A percentile compares a stretch with the other conserved stretches of the same genome.
phyloP scores from a whole-genome alignment of 1,139 yeast genomes.

The Yarrowia galli region DNA sequence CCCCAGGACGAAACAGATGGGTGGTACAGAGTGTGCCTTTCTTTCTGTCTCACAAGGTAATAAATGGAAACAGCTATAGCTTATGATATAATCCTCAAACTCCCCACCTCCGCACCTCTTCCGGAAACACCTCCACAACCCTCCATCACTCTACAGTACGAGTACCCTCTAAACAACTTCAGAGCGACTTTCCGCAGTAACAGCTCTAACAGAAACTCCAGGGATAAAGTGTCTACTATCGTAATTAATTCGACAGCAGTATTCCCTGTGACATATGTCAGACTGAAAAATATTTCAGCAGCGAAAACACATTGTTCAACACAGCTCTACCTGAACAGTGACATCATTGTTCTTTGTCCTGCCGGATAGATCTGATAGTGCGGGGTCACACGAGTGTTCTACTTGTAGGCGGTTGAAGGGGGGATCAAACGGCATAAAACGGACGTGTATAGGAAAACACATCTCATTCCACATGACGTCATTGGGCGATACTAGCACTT shows the following conservation, averaged over 20 bases:
- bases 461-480: constrained; percentile 8
- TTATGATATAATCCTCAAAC: too few relatives aligned
- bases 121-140: too few relatives aligned
- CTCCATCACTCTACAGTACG: too few relatives aligned
- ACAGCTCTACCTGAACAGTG: neutral
- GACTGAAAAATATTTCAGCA: neutral
- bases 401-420: neutral
- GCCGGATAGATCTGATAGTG: neutral
- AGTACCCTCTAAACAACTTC: too few relatives aligned
- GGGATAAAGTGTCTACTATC: neutral
- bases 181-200: too few relatives aligned
- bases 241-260: neutral
- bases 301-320: neutral
- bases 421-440: neutral
- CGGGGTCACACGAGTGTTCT: constrained; percentile 6
- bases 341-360: neutral
- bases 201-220: neutral
- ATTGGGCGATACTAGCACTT: neutral
- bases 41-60: too few relatives aligned
- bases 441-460: neutral
- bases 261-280: neutral
- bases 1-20: too few relatives aligned
- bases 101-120: too few relatives aligned
- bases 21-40: too few relatives aligned
- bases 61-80: too few relatives aligned